Percentiles rank a stretch among this genome's conserved stretches.
phyloP scores from a whole-genome alignment of 371 early-diverging fungal species.

The Blakeslea trispora region DNA sequence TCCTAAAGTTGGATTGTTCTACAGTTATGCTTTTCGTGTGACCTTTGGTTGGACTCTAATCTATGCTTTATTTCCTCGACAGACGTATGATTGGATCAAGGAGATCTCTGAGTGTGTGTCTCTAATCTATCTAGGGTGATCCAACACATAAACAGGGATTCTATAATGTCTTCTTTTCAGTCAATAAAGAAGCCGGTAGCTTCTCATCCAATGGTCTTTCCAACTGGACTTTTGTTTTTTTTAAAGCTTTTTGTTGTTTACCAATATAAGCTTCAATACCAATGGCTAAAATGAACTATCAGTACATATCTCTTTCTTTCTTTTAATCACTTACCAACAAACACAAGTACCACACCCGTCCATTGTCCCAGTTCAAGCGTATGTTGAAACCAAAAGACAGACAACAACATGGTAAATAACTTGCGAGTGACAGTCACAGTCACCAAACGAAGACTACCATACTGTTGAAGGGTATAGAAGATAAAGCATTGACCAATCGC shows the following conservation, averaged over 20 bases:
- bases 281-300: constrained; percentile 44
- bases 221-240: constrained; percentile 6
- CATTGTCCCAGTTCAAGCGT: constrained; percentile 80
- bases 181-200: not conserved
- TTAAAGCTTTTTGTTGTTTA: constrained; percentile 33
- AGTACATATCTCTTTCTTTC: not conserved
- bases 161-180: not conserved
- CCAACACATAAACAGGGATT: not conserved
- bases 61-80: constrained; percentile 27
- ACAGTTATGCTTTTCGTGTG: constrained; percentile 20
- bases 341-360: constrained; percentile 85
- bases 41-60: constrained; percentile 24
- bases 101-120: constrained; percentile 3
- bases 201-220: not conserved
- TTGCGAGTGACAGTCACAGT: constrained; percentile 97
- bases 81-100: constrained; percentile 11
- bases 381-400: constrained; percentile 89
- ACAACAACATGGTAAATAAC: constrained; percentile 92
- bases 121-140: not conserved
- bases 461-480: constrained; percentile 91
- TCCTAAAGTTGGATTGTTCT: not conserved
- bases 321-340: constrained; percentile 71
- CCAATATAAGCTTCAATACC: constrained; percentile 78
- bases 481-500: constrained; percentile 98
- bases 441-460: constrained; percentile 90